phyloP scores from a whole-genome alignment of 306 rosid species.

The Quillaja saponaria region DNA sequence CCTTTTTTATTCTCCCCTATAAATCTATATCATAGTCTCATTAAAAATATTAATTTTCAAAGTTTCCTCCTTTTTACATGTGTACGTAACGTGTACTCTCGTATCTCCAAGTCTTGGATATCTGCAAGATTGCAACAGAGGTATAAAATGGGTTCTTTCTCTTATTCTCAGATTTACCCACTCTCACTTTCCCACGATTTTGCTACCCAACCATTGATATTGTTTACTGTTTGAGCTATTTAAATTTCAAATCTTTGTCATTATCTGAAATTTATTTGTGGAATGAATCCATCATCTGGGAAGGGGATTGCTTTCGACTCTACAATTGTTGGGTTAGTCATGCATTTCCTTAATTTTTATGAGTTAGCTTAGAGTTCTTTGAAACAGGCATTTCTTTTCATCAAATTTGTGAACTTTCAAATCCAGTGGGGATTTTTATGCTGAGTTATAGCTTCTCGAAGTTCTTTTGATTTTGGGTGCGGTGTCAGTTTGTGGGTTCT shows the following conservation, averaged over 20 bases:
- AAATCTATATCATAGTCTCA: neutral
- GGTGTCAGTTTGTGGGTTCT: conserved; percentile 25
- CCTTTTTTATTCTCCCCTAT: neutral
- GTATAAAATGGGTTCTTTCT: conserved; percentile 35
- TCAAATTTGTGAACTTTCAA: conserved; percentile 32
- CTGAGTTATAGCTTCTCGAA: conserved; percentile 20
- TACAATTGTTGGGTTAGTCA: conserved; percentile 8
- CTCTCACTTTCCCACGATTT: conserved; percentile 19
- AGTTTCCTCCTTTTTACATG: no score
- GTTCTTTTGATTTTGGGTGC: conserved; percentile 18
- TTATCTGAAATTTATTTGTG: conserved; percentile 30
- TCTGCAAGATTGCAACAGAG: conserved; percentile 44
- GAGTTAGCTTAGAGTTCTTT: conserved; percentile 28
- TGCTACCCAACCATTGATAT: conserved; percentile 28
- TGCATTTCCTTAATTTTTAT: conserved; percentile 6
- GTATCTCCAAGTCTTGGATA: conserved; percentile 70
- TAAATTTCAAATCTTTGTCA: conserved; percentile 30
- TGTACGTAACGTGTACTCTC: conserved; percentile 14
- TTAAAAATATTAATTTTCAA: no score
- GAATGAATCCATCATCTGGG: conserved; percentile 31
- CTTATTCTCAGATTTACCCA: conserved; percentile 24
- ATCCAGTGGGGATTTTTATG: conserved; percentile 25
- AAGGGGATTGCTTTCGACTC: conserved; percentile 38
- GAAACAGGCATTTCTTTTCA: conserved; percentile 32
- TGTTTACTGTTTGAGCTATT: conserved; percentile 32